Evolutionary conservation across 2,329 filamentous ascomycete species (phyloP).

Genomic region (Emmonsia crescens): DNA sequence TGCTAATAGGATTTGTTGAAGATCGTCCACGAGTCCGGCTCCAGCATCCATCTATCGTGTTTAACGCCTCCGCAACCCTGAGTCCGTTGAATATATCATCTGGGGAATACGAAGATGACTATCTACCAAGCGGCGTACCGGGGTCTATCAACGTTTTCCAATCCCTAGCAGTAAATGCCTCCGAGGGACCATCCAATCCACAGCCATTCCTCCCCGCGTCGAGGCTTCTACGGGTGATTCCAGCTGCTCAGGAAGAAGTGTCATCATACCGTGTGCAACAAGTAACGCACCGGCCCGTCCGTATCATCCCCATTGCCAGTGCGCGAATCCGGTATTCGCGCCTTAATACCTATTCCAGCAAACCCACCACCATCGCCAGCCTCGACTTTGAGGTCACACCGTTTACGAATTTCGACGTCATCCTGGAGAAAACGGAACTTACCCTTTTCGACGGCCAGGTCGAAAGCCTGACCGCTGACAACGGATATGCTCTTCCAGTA

Average conservation of each 20-base stretch:
- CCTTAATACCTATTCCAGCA: constrained; percentile 32
- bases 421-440: constrained; percentile 39
- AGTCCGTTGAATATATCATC: constrained; percentile 33
- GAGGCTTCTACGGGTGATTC: constrained; percentile 46
- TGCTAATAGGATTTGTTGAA: constrained; percentile 2
- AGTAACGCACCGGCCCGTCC: constrained; percentile 42
- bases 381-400: constrained; percentile 47
- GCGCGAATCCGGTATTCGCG: constrained; percentile 46
- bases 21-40: constrained; percentile 42
- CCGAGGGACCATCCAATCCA: constrained; percentile 32
- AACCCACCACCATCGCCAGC: constrained; percentile 41
- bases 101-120: constrained; percentile 36
- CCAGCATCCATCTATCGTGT: constrained; percentile 46
- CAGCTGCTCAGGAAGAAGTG: constrained; percentile 39
- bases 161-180: constrained; percentile 38
- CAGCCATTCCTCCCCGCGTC: constrained; percentile 48
- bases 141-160: constrained; percentile 49
- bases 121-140: constrained; percentile 44
- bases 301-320: constrained; percentile 45
- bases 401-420: constrained; percentile 40
- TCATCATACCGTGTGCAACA: constrained; percentile 44
- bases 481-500: constrained; percentile 28
- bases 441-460: constrained; percentile 38
- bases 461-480: constrained; percentile 30
- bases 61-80: constrained; percentile 39